phyloP scores from a whole-genome alignment of 73 alveolate genomes.

The Uronychia binucleata region DNA sequence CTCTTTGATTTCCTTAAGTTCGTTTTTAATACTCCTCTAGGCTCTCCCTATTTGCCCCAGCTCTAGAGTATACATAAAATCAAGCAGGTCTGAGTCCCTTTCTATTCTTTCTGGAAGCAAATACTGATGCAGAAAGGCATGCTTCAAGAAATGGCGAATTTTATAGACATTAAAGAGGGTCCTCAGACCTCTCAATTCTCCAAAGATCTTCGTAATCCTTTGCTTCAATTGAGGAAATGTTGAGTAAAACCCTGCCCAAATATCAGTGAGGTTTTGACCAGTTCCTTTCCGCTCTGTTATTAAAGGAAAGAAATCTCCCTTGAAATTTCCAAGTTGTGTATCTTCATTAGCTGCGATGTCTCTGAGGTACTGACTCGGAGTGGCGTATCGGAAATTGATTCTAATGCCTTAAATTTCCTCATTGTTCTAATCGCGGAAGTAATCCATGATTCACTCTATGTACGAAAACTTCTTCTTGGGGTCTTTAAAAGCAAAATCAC shows the following conservation, averaged over 20 bases:
- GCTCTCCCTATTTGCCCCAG: background rate
- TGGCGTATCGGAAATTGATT: background rate
- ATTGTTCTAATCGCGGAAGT: background rate
- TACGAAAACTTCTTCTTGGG: constrained; percentile 12
- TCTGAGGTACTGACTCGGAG: background rate
- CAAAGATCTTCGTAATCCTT: constrained; percentile 47
- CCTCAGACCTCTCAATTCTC: background rate
- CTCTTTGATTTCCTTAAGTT: background rate
- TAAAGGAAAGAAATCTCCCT: background rate
- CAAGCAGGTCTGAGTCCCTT: background rate
- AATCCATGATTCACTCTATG: constrained; percentile 8
- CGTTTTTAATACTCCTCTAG: background rate
- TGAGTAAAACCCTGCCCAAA: constrained; percentile 70
- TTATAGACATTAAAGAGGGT: background rate
- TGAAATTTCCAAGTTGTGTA: background rate
- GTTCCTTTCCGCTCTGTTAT: background rate
- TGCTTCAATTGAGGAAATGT: constrained; percentile 71
- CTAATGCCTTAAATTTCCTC: background rate
- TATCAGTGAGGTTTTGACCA: background rate
- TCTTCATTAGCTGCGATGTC: background rate
- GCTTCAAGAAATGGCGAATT: background rate
- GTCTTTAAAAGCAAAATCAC: constrained; percentile 31
- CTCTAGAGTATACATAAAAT: background rate
- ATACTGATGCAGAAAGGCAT: background rate
- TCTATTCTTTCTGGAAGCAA: background rate